Percentiles rank a stretch among this genome's conserved stretches.
These are phyloP conservation scores for Miamiensis avidus DNA, from an alignment of 169 alveolate species.

Conservation along the genomic window DNA sequence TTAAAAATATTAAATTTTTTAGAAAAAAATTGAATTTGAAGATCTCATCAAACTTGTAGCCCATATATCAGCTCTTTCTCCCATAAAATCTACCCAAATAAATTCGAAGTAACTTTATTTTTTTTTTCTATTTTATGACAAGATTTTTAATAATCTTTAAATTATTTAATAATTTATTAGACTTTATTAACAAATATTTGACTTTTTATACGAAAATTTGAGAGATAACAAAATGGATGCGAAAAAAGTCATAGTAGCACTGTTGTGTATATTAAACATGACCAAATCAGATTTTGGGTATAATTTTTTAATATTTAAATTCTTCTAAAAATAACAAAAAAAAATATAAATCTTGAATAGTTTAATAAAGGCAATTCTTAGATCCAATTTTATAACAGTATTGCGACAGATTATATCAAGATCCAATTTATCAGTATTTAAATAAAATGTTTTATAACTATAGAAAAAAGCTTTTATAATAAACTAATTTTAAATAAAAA, in stretches of 20 bases:
- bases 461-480: too few relatives aligned
- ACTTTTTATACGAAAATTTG: constrained; percentile 15
- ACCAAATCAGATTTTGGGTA: constrained; percentile 45
- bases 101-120: constrained; percentile 21
- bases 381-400: too few relatives aligned
- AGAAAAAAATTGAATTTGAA: constrained; percentile 27
- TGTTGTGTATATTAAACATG: constrained; percentile 39
- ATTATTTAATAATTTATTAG: constrained; percentile 8
- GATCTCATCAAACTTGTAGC: constrained; percentile 38
- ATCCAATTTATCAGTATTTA: too few relatives aligned
- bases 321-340: too few relatives aligned
- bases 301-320: too few relatives aligned
- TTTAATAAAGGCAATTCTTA: too few relatives aligned
- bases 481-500: too few relatives aligned
- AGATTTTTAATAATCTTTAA: neutral
- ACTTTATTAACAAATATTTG: constrained; percentile 24
- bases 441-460: too few relatives aligned
- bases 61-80: constrained; percentile 33
- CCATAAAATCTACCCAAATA: constrained; percentile 19
- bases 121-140: neutral
- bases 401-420: too few relatives aligned
- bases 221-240: too few relatives aligned
- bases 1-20: neutral
- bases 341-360: too few relatives aligned
- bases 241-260: constrained; percentile 23